Evolutionary conservation across 2,329 filamentous ascomycete genomes (phyloP), one percentile per base, ranked within the genome.

Genomic region (Aspergillus pseudonomiae): DNA sequence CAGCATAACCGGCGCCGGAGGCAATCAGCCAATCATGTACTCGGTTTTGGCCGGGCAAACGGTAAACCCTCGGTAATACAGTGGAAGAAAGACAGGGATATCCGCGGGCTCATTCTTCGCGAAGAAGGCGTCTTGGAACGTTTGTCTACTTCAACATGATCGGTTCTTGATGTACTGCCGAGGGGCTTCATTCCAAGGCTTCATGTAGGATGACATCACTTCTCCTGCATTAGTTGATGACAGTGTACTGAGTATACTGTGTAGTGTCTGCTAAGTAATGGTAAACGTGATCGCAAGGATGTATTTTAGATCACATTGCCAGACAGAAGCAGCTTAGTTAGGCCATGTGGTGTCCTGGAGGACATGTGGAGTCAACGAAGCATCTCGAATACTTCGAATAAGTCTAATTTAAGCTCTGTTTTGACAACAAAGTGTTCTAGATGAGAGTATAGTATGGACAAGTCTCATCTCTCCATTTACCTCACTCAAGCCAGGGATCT

Each of bases 21-120:
- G 63, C 62, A 64, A 55, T 66, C 55, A 63, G 30, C 74, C 74
- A 77, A 77, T 76, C 70, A 76, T 12, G 56, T 26, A 6, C 68
- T 76, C 73, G 74, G 74, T 68, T 75, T 71, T 57, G 41, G 39
- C 59, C 63, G 63, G 61, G 55, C 56, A 52, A 63, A 64, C 57
- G 64, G 68, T 64, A 64, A 63, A 63, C 62, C 59, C 39, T 67
- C 67, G 67, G 69, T 66, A 65, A 65, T 67, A 60, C 56, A 12
- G 9, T 54, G 28, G 19, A 28, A 26, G 30, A n/a, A 26, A 24
- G n/a, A 14, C 30, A 55, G 34, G 52, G 32, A 36, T 39, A 55
- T 55, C 30, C 34, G 32, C 34, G 32, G 34, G n/a, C 36, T 24
- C n/a, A 55, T 55, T 24, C n/a, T 55, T 55, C 30, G 28, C 26